These are phyloP conservation scores for Dichotomocladium elegans DNA, from an alignment of 371 early-diverging fungal species.

Conservation along the genomic window DNA sequence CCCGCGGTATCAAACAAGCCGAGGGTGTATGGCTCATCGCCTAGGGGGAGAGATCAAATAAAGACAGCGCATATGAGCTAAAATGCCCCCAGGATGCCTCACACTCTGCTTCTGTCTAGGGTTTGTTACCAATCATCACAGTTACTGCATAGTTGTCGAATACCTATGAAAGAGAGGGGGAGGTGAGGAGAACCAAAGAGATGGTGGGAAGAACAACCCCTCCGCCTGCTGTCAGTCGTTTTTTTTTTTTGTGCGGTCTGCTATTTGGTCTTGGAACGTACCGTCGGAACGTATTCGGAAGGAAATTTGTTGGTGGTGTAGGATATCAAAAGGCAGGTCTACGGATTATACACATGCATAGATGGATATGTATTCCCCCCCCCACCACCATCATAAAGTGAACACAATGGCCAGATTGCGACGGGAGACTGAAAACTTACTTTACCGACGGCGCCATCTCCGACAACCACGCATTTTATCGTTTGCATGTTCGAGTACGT, in stretches of 20 bases:
- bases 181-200: too few relatives aligned
- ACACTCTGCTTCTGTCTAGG: too few relatives aligned
- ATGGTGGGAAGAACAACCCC: too few relatives aligned
- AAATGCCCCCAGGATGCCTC: too few relatives aligned
- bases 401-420: not conserved
- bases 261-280: too few relatives aligned
- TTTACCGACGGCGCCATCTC: slow-evolving; percentile 98
- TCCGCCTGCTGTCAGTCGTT: too few relatives aligned
- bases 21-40: slow-evolving; percentile 81
- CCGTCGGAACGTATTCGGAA: slow-evolving; percentile 97
- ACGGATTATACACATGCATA: slow-evolving; percentile 5
- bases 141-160: slow-evolving; percentile 99
- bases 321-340: slow-evolving; percentile 95
- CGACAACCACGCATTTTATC: slow-evolving; percentile 94
- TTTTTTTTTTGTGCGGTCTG: too few relatives aligned
- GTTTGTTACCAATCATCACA: slow-evolving; percentile 95
- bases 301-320: slow-evolving; percentile 99
- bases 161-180: slow-evolving; percentile 47
- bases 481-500: slow-evolving; percentile 61
- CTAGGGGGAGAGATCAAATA: slow-evolving; percentile 9
- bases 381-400: not conserved
- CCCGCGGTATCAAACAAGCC: slow-evolving; percentile 97
- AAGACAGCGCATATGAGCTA: not conserved
- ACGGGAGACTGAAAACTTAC: slow-evolving; percentile 35
- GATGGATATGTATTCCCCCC: too few relatives aligned